phyloP scores from a whole-genome alignment of 1,284 basidiomycete genomes.

The Tetrapyrgos nigripes region DNA sequence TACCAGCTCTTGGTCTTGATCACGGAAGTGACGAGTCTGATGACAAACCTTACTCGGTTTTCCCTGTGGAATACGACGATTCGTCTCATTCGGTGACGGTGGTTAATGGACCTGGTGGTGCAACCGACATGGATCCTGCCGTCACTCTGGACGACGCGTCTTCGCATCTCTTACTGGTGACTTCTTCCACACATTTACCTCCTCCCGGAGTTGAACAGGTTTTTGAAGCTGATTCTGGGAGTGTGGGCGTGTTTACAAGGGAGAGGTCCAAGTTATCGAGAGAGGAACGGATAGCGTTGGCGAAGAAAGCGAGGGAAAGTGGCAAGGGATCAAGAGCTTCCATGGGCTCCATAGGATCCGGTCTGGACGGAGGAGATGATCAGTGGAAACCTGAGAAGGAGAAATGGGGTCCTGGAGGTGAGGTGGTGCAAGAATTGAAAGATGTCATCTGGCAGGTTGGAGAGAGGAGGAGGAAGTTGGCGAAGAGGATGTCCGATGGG shows the following conservation, averaged over 20 bases:
- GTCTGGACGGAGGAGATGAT: slow-evolving; percentile 8
- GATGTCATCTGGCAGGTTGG: slow-evolving; percentile 86
- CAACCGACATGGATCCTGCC: too few species aligned
- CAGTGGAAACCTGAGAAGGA: slow-evolving; percentile 33
- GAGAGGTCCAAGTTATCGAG: slow-evolving; percentile 68
- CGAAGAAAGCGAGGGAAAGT: slow-evolving; percentile 59
- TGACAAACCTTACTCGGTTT: slow-evolving; percentile 50
- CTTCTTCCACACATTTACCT: slow-evolving; percentile 59
- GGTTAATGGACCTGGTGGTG: slow-evolving; percentile 29
- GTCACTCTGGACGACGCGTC: slow-evolving; percentile 59
- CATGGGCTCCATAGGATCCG: too few species aligned
- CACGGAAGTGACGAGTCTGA: slow-evolving; percentile 55
- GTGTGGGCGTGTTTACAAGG: slow-evolving; percentile 46
- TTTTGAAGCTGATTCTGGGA: slow-evolving; percentile 68
- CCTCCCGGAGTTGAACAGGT: slow-evolving; percentile 76
- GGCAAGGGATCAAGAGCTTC: slow-evolving; percentile 23
- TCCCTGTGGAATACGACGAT: slow-evolving; percentile 10
- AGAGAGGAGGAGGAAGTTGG: slow-evolving; percentile 65
- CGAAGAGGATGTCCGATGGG: slow-evolving; percentile 52
- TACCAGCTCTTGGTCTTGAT: slow-evolving; percentile 58
- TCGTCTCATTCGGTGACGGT: slow-evolving; percentile 22
- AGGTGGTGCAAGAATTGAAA: slow-evolving; percentile 83
- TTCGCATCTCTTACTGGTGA: slow-evolving; percentile 56
- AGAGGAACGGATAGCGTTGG: slow-evolving; percentile 73
- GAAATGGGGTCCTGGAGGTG: slow-evolving; percentile 75